Conservation (phyloP, 192 early-diverging fungal species). For the Backusella parvicylindrica region DNA sequence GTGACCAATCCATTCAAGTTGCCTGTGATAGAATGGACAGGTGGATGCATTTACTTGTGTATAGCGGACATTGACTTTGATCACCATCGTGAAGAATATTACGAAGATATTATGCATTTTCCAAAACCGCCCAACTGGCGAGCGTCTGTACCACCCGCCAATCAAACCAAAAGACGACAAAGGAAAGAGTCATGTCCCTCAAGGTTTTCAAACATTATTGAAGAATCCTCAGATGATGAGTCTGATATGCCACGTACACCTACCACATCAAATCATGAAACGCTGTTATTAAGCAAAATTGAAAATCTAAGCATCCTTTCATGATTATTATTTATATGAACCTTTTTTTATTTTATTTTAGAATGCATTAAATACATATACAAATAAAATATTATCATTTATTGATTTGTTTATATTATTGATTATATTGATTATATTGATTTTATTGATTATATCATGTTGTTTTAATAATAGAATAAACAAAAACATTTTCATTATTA, state of each 20-base stretch:
- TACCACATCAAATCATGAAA: neutral
- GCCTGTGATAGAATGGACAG: neutral
- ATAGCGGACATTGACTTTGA: neutral
- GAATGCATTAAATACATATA: neutral
- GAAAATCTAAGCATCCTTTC: neutral
- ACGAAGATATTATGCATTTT: slow-evolving; percentile 5
- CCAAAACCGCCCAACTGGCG: neutral
- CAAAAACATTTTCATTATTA: neutral
- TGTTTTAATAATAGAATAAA: neutral
- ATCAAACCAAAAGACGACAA: neutral
- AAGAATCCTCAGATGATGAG: neutral
- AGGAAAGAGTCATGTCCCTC: neutral
- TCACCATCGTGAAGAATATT: neutral
- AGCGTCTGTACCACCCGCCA: neutral
- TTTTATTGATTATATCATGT: neutral
- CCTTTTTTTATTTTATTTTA: neutral
- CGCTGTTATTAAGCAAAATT: neutral
- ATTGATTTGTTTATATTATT: neutral
- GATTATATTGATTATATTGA: neutral
- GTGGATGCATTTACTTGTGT: neutral
- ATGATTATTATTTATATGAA: neutral
- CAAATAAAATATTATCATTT: neutral
- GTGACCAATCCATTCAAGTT: neutral
- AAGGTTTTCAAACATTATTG: neutral
- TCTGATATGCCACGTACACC: neutral